phyloP scores from a whole-genome alignment of 371 early-diverging fungal species.

The Mortierella sp. region DNA sequence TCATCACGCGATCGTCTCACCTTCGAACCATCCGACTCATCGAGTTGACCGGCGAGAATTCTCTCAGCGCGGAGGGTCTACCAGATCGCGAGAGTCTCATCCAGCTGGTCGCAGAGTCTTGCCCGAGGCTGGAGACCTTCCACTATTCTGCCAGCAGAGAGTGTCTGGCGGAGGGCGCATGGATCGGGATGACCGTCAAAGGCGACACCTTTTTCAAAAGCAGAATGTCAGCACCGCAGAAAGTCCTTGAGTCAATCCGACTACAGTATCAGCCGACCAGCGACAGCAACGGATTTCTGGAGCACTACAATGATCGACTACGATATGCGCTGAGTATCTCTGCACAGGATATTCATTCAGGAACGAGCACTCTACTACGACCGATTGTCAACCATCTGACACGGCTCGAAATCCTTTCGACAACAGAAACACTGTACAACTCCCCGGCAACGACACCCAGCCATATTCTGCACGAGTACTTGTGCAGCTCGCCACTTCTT shows the following conservation, averaged over 20 bases:
- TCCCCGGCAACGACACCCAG: neutral
- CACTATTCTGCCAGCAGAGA: slow-evolving; percentile 6
- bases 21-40: slow-evolving; percentile 2
- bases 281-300: neutral
- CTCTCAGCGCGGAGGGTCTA: neutral
- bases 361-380: neutral
- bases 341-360: slow-evolving; percentile 3
- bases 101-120: neutral
- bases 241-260: neutral
- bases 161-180: neutral
- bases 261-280: neutral
- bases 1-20: slow-evolving; percentile 5
- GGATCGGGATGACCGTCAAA: slow-evolving; percentile 4
- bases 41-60: neutral
- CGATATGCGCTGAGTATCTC: neutral
- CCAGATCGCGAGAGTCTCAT: slow-evolving; percentile 3
- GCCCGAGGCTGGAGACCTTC: slow-evolving; percentile 2
- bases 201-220: neutral
- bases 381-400: slow-evolving; percentile 8
- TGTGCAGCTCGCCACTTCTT: neutral
- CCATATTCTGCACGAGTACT: neutral
- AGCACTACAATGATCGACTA: neutral
- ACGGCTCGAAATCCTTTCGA: slow-evolving; percentile 3
- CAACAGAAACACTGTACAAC: neutral
- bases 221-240: neutral